Evolutionary conservation across 2,329 filamentous ascomycete species (phyloP).

Genomic region (Colletotrichum godetiae): DNA sequence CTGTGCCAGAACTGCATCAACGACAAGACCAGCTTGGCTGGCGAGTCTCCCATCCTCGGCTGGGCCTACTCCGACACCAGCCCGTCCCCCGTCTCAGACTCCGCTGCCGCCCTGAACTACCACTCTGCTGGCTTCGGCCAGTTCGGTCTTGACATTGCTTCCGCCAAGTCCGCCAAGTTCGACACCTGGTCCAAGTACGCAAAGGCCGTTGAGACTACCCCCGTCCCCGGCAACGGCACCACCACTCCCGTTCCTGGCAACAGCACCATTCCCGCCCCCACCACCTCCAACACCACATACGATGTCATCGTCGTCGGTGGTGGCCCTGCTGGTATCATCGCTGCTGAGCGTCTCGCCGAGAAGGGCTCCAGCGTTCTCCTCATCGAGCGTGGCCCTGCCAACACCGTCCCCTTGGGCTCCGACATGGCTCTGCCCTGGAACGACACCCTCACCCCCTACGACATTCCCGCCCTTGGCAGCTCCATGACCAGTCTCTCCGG

Average conservation of each 20-base stretch:
- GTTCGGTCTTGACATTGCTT: constrained; percentile 46
- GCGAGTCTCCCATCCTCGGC: constrained; percentile 46
- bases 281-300: constrained; percentile 47
- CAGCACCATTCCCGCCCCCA: constrained; percentile 38
- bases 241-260: constrained; percentile 37
- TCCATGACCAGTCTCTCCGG: constrained; percentile 37
- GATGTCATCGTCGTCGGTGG: constrained; percentile 53
- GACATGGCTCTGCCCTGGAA: constrained; percentile 45
- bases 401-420: constrained; percentile 46
- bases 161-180: constrained; percentile 47
- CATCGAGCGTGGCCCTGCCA: constrained; percentile 50
- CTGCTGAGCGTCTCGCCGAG: constrained; percentile 49
- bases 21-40: constrained; percentile 46
- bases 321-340: constrained; percentile 49
- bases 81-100: constrained; percentile 45
- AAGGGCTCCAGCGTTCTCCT: constrained; percentile 50
- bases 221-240: constrained; percentile 22
- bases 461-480: constrained; percentile 43
- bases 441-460: constrained; percentile 44
- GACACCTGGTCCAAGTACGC: constrained; percentile 31
- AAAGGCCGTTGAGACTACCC: constrained; percentile 8
- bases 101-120: constrained; percentile 49
- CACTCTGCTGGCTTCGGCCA: constrained; percentile 53
- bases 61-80: constrained; percentile 51
- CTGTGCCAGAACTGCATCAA: constrained; percentile 59